phyloP scores from a whole-genome alignment of 352 stramenopile genomes.

The Phytophthora hybrid region DNA sequence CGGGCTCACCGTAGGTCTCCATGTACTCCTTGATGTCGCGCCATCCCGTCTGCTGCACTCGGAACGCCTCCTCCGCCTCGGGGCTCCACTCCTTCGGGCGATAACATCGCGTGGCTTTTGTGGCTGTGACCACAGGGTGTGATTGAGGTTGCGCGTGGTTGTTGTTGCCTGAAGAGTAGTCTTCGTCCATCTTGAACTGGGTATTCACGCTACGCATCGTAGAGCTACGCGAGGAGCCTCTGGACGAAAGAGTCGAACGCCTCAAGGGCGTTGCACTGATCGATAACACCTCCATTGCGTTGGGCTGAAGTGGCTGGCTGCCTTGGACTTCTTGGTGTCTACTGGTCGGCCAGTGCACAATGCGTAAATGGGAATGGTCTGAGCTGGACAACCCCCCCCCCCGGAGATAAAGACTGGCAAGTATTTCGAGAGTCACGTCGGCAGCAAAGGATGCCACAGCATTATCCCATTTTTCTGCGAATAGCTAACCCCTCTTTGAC shows the following conservation, averaged over 20 bases:
- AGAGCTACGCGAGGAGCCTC: constrained; percentile 37
- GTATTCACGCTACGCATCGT: constrained; percentile 29
- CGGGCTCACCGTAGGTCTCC: constrained; percentile 75
- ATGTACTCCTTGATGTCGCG: constrained; percentile 86
- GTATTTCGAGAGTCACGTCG: constrained; percentile 6
- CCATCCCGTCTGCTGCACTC: constrained; percentile 79
- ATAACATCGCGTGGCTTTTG: constrained; percentile 69
- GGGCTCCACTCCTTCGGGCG: constrained; percentile 75
- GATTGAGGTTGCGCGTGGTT: constrained; percentile 27
- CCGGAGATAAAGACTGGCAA: neutral
- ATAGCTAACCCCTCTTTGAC: constrained; percentile 1
- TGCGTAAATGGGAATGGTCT: constrained; percentile 1
- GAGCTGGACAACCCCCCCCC: too few species aligned
- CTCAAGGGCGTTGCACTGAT: constrained; percentile 45
- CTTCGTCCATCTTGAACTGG: constrained; percentile 71
- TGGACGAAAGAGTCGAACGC: constrained; percentile 50
- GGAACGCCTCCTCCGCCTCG: constrained; percentile 79
- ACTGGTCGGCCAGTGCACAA: neutral
- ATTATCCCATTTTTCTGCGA: constrained; percentile 15
- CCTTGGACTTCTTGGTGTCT: constrained; percentile 9
- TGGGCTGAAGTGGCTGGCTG: too few species aligned
- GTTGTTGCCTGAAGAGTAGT: constrained; percentile 39
- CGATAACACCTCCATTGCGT: constrained; percentile 43
- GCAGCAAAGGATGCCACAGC: too few species aligned
- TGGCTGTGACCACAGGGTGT: constrained; percentile 53